phyloP scores from a whole-genome alignment of 164 flowering plant genomes.

The Liquidambar formosana region DNA sequence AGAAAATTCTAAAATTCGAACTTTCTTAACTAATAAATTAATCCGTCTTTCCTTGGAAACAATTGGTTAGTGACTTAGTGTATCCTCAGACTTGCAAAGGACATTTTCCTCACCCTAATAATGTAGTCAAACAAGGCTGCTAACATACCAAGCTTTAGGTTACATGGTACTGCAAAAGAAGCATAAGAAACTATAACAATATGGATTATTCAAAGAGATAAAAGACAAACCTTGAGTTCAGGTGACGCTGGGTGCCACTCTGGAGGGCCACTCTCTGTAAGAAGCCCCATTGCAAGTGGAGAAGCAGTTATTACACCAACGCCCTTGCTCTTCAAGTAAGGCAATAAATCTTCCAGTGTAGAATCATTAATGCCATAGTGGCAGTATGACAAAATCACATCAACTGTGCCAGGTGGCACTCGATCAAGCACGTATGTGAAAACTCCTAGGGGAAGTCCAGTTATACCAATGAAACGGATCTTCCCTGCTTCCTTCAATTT shows the following conservation, averaged over 20 bases:
- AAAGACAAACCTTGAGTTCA: constrained; percentile 69
- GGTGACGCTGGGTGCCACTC: constrained; percentile 96
- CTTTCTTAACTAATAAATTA: not conserved
- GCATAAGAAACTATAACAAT: not conserved
- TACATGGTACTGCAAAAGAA: constrained; percentile 1
- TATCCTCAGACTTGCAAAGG: not conserved
- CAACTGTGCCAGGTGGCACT: constrained; percentile 86
- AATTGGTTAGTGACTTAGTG: not conserved
- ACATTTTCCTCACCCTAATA: not conserved
- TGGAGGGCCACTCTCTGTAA: constrained; percentile 90
- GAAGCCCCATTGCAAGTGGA: constrained; percentile 96
- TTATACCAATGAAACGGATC: constrained; percentile 80
- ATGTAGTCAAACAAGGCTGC: not conserved
- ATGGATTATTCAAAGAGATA: not conserved
- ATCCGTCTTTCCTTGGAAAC: not conserved
- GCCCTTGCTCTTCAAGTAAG: constrained; percentile 90
- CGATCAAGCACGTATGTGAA: constrained; percentile 86
- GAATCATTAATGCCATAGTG: constrained; percentile 86
- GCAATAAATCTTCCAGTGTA: constrained; percentile 72
- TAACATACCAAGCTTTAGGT: not conserved
- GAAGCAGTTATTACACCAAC: constrained; percentile 91
- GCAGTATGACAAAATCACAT: constrained; percentile 88
- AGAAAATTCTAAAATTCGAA: not conserved
- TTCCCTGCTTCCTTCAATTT: constrained; percentile 87
- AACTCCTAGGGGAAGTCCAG: constrained; percentile 81